Percentiles rank a stretch among this genome's conserved stretches.
Evolutionary conservation across 1,284 basidiomycete genomes (phyloP).

Genomic region (Ustilago shanxiensis): DNA sequence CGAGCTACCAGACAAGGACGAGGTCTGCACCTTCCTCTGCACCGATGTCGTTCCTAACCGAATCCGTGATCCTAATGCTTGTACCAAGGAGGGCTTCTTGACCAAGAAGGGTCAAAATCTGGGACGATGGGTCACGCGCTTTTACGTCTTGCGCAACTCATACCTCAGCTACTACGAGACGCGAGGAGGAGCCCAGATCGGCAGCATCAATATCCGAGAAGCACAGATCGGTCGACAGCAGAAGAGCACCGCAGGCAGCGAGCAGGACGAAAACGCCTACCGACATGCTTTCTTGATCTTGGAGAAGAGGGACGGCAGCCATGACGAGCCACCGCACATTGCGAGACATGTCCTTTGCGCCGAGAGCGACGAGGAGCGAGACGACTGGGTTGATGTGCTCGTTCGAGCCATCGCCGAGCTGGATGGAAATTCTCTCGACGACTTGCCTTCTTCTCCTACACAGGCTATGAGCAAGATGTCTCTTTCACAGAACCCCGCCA

Average conservation of each 20-base stretch:
- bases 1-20: slow-evolving; percentile 87
- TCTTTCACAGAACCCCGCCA: slow-evolving; percentile 20
- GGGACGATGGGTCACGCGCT: slow-evolving; percentile 82
- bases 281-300: slow-evolving; percentile 97
- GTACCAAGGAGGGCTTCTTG: slow-evolving; percentile 94
- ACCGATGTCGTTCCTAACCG: slow-evolving; percentile 82
- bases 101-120: slow-evolving; percentile 98
- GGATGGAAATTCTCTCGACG: slow-evolving; percentile 32
- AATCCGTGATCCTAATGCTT: slow-evolving; percentile 67
- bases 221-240: slow-evolving; percentile 87
- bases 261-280: slow-evolving; percentile 86
- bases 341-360: slow-evolving; percentile 93
- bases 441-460: slow-evolving; percentile 34
- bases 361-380: slow-evolving; percentile 90
- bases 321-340: slow-evolving; percentile 73
- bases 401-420: slow-evolving; percentile 70
- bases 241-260: slow-evolving; percentile 69
- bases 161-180: slow-evolving; percentile 92
- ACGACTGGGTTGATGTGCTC: slow-evolving; percentile 93
- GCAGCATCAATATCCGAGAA: slow-evolving; percentile 85
- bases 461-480: slow-evolving; percentile 47
- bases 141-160: slow-evolving; percentile 85
- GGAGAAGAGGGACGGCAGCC: slow-evolving; percentile 77
- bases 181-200: slow-evolving; percentile 84
- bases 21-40: slow-evolving; percentile 91